phyloP scores from a whole-genome alignment of 2,329 filamentous ascomycete species.

The Clonostachys solani region DNA sequence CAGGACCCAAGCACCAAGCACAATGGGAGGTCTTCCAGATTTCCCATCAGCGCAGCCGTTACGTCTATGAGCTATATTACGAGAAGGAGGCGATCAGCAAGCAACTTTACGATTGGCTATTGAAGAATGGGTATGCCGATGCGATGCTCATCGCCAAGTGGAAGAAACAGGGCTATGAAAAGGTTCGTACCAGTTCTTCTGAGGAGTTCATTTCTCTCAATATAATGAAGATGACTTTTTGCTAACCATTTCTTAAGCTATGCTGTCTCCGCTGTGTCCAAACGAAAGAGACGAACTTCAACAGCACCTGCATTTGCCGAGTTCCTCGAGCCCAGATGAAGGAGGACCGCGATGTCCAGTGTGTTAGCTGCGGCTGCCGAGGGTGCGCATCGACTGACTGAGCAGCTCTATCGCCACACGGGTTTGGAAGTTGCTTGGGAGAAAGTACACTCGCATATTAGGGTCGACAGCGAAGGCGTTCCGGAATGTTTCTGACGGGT shows the following conservation, averaged over 20 bases:
- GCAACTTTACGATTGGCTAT: constrained; percentile 87
- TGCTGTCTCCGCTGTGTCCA: constrained; percentile 96
- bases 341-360: constrained; percentile 86
- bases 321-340: constrained; percentile 88
- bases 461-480: too few relatives aligned
- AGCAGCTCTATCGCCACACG: constrained; percentile 4
- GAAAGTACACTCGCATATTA: too few relatives aligned
- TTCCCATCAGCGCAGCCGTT: constrained; percentile 83
- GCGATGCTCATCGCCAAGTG: constrained; percentile 96
- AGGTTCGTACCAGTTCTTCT: constrained; percentile 49
- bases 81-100: constrained; percentile 94
- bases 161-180: constrained; percentile 99
- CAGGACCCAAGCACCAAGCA: constrained; percentile 79
- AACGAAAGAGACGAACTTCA: constrained; percentile 99
- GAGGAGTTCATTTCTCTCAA: neutral
- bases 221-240: constrained; percentile 10
- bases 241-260: constrained; percentile 46
- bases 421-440: too few relatives aligned
- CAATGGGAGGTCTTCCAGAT: constrained; percentile 99
- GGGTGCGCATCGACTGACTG: constrained; percentile 86
- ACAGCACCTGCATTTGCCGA: constrained; percentile 93
- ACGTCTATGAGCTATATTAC: constrained; percentile 98
- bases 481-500: too few relatives aligned
- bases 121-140: constrained; percentile 97
- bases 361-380: constrained; percentile 90